Evolutionary conservation across 2,329 filamentous ascomycete genomes (phyloP), one percentile per base, ranked within the genome.

Genomic region (Tolypocladium endophyticum): DNA sequence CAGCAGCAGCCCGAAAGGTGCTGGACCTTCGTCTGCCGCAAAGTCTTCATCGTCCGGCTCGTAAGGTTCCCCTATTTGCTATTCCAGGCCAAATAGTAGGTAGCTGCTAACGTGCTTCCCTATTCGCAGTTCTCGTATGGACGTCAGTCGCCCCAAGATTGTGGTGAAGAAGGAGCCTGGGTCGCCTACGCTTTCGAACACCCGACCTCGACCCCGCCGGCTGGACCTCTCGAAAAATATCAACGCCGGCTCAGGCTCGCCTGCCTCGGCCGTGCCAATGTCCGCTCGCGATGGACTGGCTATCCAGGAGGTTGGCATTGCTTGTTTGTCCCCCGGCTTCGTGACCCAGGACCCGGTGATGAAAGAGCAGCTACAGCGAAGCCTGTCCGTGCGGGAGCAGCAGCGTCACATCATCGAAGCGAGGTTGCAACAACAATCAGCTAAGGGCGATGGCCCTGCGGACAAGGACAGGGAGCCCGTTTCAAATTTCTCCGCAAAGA

Each of bases 91-190:
- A 33, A 35, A 12, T n/a, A 20, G 18, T 18, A 4, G 23, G 30
- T 30, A 23, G 18, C 33, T 38, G 62, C 61, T 61, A 55, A 57
- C 56, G 38, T 55, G 47, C 56, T 62, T 28, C 60, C 67, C 63
- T 59, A 35, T 56, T 55, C 58, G 45, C 55, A 58, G 59, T 38
- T 56, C 43, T 14, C 56, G 55, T 33, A 43, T 30, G 25, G 55
- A 59, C 25, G 14, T 72, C 72, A 80, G 76, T 54, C 73, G 75
- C 35, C 89, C 90, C 47, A 92, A 90, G 76, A 95, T 97, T 63
- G 83, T 96, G 64, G 92, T 99, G 61, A 97, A 97, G 81, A 97
- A 97, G 76, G 94, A 99, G 74, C 92, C 92, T 39, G 85, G 88
- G 50, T 97, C 93, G 55, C 93, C 93, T 58, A 88, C 88, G 64